These are phyloP conservation scores for Theileria parva DNA, from an alignment of 169 alveolate genomes.

Conservation along the genomic window DNA sequence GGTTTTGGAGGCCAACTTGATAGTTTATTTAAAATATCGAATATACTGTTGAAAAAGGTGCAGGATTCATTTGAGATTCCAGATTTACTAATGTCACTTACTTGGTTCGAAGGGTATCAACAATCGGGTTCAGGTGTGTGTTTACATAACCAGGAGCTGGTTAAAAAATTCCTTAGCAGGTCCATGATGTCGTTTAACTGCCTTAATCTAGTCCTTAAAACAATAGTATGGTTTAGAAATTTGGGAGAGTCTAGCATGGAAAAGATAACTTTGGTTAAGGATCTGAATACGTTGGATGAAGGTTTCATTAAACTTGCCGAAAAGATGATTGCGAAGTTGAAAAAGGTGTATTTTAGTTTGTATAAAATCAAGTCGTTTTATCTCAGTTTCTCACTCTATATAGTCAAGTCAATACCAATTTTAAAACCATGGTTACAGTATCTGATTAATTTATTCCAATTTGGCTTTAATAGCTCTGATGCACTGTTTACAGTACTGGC, in stretches of 20 bases:
- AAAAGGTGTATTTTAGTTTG: conserved; percentile 1
- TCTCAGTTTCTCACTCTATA: neutral
- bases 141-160: neutral
- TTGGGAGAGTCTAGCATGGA: neutral
- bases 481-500: conserved; percentile 9
- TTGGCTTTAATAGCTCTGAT: neutral
- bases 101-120: neutral
- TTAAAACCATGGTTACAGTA: conserved; percentile 3
- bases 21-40: neutral
- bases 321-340: conserved; percentile 7
- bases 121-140: neutral
- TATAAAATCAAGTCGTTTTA: neutral
- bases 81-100: neutral
- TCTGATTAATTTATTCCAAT: neutral
- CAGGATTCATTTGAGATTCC: neutral
- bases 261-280: neutral
- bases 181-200: neutral
- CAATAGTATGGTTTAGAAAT: neutral
- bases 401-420: conserved; percentile 14
- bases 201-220: neutral
- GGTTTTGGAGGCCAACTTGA: neutral
- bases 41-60: neutral
- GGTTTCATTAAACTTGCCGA: neutral
- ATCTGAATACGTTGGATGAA: neutral
- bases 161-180: neutral